Percentiles rank a stretch among this genome's conserved stretches.
Conservation (phyloP, 2,329 filamentous ascomycete species). For the Arthrobotrys entomopaga region DNA sequence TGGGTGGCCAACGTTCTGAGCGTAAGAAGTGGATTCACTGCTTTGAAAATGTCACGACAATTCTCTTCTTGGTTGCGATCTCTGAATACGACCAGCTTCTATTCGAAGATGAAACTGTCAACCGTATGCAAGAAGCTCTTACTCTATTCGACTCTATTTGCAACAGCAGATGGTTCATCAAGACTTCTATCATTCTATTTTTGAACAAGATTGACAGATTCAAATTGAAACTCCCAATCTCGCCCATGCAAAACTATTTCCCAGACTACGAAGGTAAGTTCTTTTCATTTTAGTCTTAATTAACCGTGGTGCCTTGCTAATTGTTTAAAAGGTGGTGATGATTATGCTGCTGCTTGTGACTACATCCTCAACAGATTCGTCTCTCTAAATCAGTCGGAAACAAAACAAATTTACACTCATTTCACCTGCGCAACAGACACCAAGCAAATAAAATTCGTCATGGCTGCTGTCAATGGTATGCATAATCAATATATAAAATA, state of each 20-base stretch:
- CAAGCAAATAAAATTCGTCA: conserved; percentile 98
- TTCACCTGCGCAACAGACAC: conserved; percentile 99
- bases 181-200: conserved; percentile 78
- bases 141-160: conserved; percentile 78
- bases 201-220: conserved; percentile 80
- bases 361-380: conserved; percentile 99
- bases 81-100: conserved; percentile 96
- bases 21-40: conserved; percentile 99
- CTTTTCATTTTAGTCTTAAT: conserved; percentile 22
- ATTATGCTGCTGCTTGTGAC: conserved; percentile 95
- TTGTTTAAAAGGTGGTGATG: conserved; percentile 74
- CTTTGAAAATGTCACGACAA: conserved; percentile 97
- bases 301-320: conserved; percentile 10
- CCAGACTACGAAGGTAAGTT: conserved; percentile 75
- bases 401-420: conserved; percentile 99
- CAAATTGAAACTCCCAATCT: conserved; percentile 78
- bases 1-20: conserved; percentile 93
- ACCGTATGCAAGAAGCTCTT: conserved; percentile 78
- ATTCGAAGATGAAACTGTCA: conserved; percentile 94
- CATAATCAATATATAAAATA: neutral
- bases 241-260: conserved; percentile 81
- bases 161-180: conserved; percentile 78
- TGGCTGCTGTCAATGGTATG: conserved; percentile 97
- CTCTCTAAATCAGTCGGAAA: conserved; percentile 97
- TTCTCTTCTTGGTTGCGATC: conserved; percentile 95